Evolutionary conservation across 1,284 basidiomycete species (phyloP).

Genomic region (Irpex sp.): DNA sequence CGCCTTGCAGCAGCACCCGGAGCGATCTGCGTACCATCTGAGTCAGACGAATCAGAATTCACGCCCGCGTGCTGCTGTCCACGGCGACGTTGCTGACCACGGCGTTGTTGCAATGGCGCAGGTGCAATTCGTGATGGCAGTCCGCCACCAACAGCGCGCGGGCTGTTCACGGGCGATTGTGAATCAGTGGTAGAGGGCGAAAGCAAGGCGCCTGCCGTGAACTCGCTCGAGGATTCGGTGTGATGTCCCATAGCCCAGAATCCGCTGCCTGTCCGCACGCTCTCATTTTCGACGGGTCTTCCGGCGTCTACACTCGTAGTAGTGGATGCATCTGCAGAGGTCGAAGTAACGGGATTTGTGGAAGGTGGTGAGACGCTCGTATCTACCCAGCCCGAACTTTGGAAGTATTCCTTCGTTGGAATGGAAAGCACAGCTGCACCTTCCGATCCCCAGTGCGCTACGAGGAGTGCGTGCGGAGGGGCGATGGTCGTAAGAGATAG

Average conservation of each 20-base stretch:
- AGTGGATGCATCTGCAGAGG: background rate
- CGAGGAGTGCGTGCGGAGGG: slow-evolving; percentile 69
- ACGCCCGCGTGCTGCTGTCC: slow-evolving; percentile 38
- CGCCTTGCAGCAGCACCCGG: slow-evolving; percentile 6
- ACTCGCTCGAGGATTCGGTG: slow-evolving; percentile 53
- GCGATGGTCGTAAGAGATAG: slow-evolving; percentile 65
- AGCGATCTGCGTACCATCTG: slow-evolving; percentile 52
- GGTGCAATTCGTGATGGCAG: too few relatives aligned
- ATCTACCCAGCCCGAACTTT: slow-evolving; percentile 71
- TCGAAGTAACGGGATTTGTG: slow-evolving; percentile 1
- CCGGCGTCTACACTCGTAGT: background rate
- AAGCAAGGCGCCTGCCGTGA: slow-evolving; percentile 34
- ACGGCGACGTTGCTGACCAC: slow-evolving; percentile 15
- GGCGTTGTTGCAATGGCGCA: too few relatives aligned
- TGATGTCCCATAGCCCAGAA: slow-evolving; percentile 67
- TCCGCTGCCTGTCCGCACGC: slow-evolving; percentile 70
- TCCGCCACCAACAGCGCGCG: slow-evolving; percentile 9
- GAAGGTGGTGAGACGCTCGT: background rate
- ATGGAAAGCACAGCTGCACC: slow-evolving; percentile 77
- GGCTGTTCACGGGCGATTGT: slow-evolving; percentile 3
- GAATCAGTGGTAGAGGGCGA: slow-evolving; percentile 18
- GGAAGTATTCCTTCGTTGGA: slow-evolving; percentile 79
- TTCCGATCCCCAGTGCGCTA: slow-evolving; percentile 72
- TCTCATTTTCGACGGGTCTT: slow-evolving; percentile 30
- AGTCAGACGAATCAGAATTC: slow-evolving; percentile 39